Evolutionary conservation across 1,284 basidiomycete genomes (phyloP), one percentile per base, ranked within the genome.

Genomic region (Neotropicomus parvogracilis): DNA sequence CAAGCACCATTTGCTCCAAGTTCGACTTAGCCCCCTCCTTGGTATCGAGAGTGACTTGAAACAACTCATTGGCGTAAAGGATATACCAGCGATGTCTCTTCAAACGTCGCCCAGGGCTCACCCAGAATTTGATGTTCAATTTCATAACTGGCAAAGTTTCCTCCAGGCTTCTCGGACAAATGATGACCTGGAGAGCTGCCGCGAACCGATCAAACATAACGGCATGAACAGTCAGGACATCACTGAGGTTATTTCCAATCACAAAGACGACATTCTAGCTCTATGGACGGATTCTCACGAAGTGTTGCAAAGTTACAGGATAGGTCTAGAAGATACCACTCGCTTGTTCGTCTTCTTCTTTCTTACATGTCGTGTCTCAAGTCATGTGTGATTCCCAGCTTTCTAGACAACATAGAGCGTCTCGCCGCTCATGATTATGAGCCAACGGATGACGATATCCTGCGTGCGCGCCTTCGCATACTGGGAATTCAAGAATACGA

Each of bases 381-480:
- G 73, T 70, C 53, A 73, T 73, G 24, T 8, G 21, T 9, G 17
- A 4, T 40, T 16, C 6, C 20, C 54, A 82, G 79, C 58, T 82
- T 81, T 59, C 62, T 81, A 35, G 73, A 80, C 59, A 75, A 74
- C 6, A 59, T 97, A 48, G 80, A 83, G 46, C 83, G 92, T 36
- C 91, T 98, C 61, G 81, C 90, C 2, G 71, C 81, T 9, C 75
- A 80, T 14, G 76, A 79, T 67, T 98, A 95, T 68, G 71, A 93
- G 42, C 95, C 95, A 3, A 87, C 87, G 0, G 95, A 97, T 64
- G 91, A 95, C 67, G 95, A 97, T 59, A 93, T 98, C 59, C 75
- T 98, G 7, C 82, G 92, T 40, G 93, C 93, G 3, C 83, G 95
- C 59, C 80, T 97, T 55, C 97, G 97, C 71, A 97, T 94, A 3